These are phyloP conservation scores for Mychonastes homosphaera DNA, from an alignment of 139 green algal species.

Conservation along the genomic window DNA sequence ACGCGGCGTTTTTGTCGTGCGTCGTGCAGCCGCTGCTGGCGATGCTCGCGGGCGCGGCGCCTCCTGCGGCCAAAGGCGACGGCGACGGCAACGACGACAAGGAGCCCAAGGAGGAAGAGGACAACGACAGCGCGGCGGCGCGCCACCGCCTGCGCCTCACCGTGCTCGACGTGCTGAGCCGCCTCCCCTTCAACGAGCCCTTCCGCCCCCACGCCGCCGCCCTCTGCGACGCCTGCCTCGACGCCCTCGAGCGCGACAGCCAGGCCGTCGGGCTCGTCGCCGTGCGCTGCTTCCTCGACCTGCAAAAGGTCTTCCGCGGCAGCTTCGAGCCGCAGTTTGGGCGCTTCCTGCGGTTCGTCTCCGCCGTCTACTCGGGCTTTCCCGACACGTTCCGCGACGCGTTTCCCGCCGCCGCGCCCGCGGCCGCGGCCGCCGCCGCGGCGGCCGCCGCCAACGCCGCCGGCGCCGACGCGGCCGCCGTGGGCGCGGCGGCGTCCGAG, in stretches of 20 bases:
- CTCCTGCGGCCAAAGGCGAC: conserved; percentile 25
- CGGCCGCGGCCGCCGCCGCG: background rate
- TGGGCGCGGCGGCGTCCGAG: background rate
- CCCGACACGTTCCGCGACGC: conserved; percentile 29
- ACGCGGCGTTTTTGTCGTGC: conserved; percentile 39
- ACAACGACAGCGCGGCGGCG: no score
- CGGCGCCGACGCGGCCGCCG: background rate
- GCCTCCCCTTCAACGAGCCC: conserved; percentile 61
- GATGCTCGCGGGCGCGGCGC: conserved; percentile 47
- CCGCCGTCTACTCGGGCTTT: no score
- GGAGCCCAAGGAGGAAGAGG: no score
- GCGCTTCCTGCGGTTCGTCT: conserved; percentile 78
- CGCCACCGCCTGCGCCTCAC: conserved; percentile 58
- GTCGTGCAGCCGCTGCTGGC: conserved; percentile 51
- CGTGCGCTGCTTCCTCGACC: conserved; percentile 72
- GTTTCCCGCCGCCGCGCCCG: conserved; percentile 7
- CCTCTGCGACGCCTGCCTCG: conserved; percentile 53
- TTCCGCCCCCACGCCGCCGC: conserved; percentile 42
- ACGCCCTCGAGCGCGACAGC: conserved; percentile 65
- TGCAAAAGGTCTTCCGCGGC: conserved; percentile 74
- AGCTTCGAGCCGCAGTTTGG: conserved; percentile 45
- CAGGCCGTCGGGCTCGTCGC: conserved; percentile 78
- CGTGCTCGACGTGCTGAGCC: conserved; percentile 62
- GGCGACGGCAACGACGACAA: conserved; percentile 46
- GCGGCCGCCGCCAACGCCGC: background rate